Conservation (phyloP, 768 basidiomycete species). For the Rhizopogon salebrosus region DNA sequence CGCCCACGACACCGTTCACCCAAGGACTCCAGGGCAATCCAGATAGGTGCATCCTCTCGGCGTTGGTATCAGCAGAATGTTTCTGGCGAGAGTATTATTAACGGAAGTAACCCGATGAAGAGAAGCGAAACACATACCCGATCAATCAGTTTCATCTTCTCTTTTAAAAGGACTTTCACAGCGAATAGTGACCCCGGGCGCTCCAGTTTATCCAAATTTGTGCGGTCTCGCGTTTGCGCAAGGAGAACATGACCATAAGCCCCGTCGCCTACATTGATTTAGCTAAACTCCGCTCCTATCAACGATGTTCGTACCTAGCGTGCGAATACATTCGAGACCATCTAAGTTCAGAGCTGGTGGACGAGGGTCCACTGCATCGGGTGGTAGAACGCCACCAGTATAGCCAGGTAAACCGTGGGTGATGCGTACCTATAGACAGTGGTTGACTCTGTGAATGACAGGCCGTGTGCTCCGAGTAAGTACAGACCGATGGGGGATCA, state of each 20-base stretch:
- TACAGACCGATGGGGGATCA: neutral
- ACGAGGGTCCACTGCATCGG: slow-evolving; percentile 29
- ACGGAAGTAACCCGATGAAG: neutral
- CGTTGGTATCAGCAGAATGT: slow-evolving; percentile 26
- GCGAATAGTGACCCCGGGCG: slow-evolving; percentile 37
- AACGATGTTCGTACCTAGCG: slow-evolving; percentile 28
- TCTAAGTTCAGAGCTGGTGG: slow-evolving; percentile 29
- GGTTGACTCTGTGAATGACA: slow-evolving; percentile 1
- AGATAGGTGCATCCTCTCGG: slow-evolving; percentile 38
- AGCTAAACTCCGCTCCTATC: neutral
- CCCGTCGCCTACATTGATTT: slow-evolving; percentile 33
- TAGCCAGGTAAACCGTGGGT: slow-evolving; percentile 7
- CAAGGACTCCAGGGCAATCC: slow-evolving; percentile 51
- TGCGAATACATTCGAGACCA: slow-evolving; percentile 38
- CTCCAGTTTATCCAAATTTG: slow-evolving; percentile 26
- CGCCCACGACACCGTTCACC: slow-evolving; percentile 39
- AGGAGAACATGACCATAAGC: slow-evolving; percentile 38
- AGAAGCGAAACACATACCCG: slow-evolving; percentile 14
- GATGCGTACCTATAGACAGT: slow-evolving; percentile 13
- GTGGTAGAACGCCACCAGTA: slow-evolving; percentile 10
- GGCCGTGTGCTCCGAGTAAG: neutral
- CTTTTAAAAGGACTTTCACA: slow-evolving; percentile 39
- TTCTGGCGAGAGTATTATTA: slow-evolving; percentile 12
- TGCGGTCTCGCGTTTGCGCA: slow-evolving; percentile 28
- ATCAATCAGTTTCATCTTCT: slow-evolving; percentile 27